Percentiles rank a stretch among this genome's conserved stretches.
These are phyloP conservation scores for Trametes cingulata DNA, from an alignment of 768 basidiomycete genomes.

Conservation along the genomic window DNA sequence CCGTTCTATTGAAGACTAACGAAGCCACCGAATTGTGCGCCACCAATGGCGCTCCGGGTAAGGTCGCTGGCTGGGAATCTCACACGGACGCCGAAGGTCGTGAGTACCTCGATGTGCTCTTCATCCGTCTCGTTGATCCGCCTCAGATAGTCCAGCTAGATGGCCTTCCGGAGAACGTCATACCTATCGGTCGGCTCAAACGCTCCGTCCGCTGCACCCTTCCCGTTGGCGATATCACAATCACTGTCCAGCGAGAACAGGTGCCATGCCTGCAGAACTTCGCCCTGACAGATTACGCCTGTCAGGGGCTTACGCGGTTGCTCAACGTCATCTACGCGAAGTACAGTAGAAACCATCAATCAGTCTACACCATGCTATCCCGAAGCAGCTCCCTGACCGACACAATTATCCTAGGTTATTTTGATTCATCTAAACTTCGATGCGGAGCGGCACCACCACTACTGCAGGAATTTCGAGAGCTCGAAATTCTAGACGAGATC, in stretches of 20 bases:
- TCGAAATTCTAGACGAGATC: neutral
- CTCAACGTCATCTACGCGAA: conserved; percentile 15
- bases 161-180: conserved; percentile 16
- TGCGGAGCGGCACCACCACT: conserved; percentile 1
- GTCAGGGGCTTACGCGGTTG: conserved; percentile 12
- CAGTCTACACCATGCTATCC: conserved; percentile 19
- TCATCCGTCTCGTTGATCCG: neutral
- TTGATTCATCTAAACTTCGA: neutral
- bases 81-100: neutral
- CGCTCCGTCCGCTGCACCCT: neutral
- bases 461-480: conserved; percentile 12
- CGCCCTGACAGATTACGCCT: conserved; percentile 18
- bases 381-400: neutral
- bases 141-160: neutral
- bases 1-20: conserved; percentile 4
- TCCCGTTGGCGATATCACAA: neutral
- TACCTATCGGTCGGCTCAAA: conserved; percentile 5
- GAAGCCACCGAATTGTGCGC: conserved; percentile 24
- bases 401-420: conserved; percentile 11
- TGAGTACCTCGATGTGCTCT: neutral
- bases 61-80: conserved; percentile 12
- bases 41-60: conserved; percentile 20
- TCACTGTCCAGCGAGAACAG: neutral
- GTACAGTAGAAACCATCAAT: conserved; percentile 10
- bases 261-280: conserved; percentile 17